Percentiles rank a stretch among this genome's conserved stretches.
These are phyloP conservation scores for Cenococcum geophilum DNA, from an alignment of 495 filamentous ascomycete species.

Conservation along the genomic window DNA sequence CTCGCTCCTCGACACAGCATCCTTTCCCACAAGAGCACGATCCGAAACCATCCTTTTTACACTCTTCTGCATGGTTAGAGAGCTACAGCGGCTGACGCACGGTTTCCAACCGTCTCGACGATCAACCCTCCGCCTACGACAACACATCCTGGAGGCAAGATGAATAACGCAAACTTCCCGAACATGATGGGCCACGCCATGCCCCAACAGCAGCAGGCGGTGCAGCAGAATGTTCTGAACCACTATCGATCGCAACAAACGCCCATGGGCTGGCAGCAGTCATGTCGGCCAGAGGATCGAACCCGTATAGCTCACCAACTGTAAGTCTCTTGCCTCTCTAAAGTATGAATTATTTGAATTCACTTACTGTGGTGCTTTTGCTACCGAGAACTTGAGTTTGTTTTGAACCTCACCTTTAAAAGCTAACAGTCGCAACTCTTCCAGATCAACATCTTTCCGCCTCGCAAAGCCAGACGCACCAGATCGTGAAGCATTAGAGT, in stretches of 20 bases:
- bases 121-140: slow-evolving; percentile 10
- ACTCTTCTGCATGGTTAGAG: not conserved
- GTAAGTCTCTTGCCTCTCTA: not conserved
- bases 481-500: not conserved
- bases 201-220: slow-evolving; percentile 5
- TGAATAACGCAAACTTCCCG: slow-evolving; percentile 20
- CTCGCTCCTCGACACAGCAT: not conserved
- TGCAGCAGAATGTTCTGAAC: not conserved
- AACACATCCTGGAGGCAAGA: slow-evolving; percentile 9
- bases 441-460: not conserved
- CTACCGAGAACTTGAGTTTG: not conserved
- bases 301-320: not conserved
- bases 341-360: not conserved
- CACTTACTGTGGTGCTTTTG: not conserved
- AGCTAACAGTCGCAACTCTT: not conserved
- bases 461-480: not conserved
- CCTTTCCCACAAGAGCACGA: not conserved
- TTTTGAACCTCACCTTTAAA: not conserved
- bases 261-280: slow-evolving; percentile 4
- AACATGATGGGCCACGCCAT: slow-evolving; percentile 17
- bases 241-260: slow-evolving; percentile 6
- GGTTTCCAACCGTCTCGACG: slow-evolving; percentile 10
- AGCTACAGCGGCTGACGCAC: slow-evolving; percentile 2
- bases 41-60: not conserved
- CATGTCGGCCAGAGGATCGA: not conserved